phyloP scores from a whole-genome alignment of 345 rosid genomes.

The Garcia nutans region DNA sequence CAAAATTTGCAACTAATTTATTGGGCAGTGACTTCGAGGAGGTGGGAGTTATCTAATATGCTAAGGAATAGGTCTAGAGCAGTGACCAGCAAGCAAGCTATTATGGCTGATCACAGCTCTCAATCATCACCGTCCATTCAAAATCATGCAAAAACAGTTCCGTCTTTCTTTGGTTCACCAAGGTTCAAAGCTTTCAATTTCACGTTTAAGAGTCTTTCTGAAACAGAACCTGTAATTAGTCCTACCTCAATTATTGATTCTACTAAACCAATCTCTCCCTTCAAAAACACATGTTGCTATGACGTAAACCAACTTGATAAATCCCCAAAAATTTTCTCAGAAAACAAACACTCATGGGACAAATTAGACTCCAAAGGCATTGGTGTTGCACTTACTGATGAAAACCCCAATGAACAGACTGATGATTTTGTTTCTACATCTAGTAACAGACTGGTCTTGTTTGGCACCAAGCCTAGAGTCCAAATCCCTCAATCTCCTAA shows the following conservation, averaged over 20 bases:
- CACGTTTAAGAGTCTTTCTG: slow-evolving; percentile 40
- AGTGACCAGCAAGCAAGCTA: slow-evolving; percentile 51
- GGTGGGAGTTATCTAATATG: slow-evolving; percentile 24
- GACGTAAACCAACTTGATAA: slow-evolving; percentile 27
- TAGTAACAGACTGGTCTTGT: slow-evolving; percentile 48
- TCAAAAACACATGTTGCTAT: slow-evolving; percentile 34
- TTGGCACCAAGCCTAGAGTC: slow-evolving; percentile 51
- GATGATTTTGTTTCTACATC: slow-evolving; percentile 20
- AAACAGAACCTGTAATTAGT: slow-evolving; percentile 46
- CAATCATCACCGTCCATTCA: slow-evolving; percentile 35
- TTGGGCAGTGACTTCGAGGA: background rate
- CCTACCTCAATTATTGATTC: slow-evolving; percentile 63
- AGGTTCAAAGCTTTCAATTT: slow-evolving; percentile 58
- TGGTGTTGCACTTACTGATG: slow-evolving; percentile 51
- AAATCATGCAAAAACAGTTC: slow-evolving; percentile 26
- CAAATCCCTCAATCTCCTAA: slow-evolving; percentile 43
- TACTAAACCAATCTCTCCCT: slow-evolving; percentile 41
- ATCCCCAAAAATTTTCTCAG: slow-evolving; percentile 34
- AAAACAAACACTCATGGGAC: slow-evolving; percentile 29
- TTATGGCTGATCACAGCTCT: slow-evolving; percentile 57
- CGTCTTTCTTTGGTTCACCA: slow-evolving; percentile 50
- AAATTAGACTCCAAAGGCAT: slow-evolving; percentile 41
- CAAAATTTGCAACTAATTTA: background rate
- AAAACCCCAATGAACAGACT: slow-evolving; percentile 17
- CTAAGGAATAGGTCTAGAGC: slow-evolving; percentile 53